Evolutionary conservation across 2,329 filamentous ascomycete genomes (phyloP), one percentile per base, ranked within the genome.

Genomic region (Periconia sp.): DNA sequence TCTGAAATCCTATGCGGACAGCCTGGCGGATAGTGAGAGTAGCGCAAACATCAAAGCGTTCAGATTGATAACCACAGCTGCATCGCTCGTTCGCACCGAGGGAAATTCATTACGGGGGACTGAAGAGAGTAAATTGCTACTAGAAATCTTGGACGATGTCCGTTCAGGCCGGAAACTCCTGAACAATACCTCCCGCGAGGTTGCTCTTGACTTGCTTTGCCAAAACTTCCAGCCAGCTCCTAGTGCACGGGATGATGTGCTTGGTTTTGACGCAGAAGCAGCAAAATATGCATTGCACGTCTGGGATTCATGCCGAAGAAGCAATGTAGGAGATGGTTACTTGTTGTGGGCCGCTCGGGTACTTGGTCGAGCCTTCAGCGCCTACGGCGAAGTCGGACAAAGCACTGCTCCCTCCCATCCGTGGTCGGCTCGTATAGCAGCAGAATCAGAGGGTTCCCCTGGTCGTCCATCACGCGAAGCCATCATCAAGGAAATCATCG

Each of bases 301-400:
- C 0, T 94, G 89, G 87, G 86, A 87, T 67, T 92, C 89, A 41
- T 89, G 91, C 61, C 81, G 83, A 53, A 80, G 83, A n/a, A 78
- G 82, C 37, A 76, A 82, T 1, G 78, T 88, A 15, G 89, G 86
- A 52, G 77, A 83, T 23, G 82, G 85, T 15, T 97, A 94, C 69
- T 77, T 91, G 1, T 77, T 90, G 1, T 99, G 95, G 95, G 89
- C 90, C 43, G 92, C 90, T 2, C 84, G 88, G 57, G 88, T 92
- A 2, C 79, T 97, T 43, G 94, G 95, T 8, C 85, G 91, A 68
- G 87, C 91, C 0, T 97, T 71, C 49, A 64, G 67, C 41, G 66
- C 89, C 15, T 90, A 86, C 27, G 92, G 92, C 1, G 79, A 85
- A 50, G 81, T 91, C 6, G 83, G 85, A 35, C 62, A 60, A 18